Percentiles rank a stretch among this genome's conserved stretches.
phyloP scores from a whole-genome alignment of 1,284 basidiomycete species.

The Phaffia rhodozyma region DNA sequence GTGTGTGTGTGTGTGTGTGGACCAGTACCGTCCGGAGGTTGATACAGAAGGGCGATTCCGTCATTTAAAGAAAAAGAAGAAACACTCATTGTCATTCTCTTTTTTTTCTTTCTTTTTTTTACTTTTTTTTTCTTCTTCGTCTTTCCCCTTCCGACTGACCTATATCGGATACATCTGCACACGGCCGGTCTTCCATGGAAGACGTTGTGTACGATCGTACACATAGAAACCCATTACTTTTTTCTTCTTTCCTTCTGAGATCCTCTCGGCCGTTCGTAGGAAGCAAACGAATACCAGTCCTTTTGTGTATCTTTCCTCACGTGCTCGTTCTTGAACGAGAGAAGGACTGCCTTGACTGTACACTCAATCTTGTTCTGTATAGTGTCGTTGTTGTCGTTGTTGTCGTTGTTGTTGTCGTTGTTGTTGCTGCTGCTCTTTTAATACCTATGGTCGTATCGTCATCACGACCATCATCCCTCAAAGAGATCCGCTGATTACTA shows the following conservation, averaged over 20 bases:
- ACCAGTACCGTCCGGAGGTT: background rate
- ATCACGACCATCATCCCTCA: no score
- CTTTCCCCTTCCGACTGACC: background rate
- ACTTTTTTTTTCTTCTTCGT: background rate
- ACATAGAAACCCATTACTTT: no score
- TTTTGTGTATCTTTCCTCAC: background rate
- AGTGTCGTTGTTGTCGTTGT: no score
- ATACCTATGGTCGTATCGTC: no score
- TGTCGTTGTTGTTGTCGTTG: no score
- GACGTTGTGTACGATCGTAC: no score
- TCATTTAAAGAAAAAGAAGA: background rate
- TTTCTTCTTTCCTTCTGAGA: no score
- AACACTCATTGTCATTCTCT: background rate
- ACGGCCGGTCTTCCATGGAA: background rate
- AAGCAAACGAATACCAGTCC: background rate
- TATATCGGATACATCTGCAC: background rate
- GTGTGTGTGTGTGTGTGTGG: background rate
- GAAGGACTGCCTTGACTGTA: no score
- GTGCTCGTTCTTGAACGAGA: background rate
- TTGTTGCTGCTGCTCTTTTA: no score
- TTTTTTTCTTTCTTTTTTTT: background rate
- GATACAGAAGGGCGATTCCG: background rate
- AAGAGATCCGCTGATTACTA: no score
- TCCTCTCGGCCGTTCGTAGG: no score
- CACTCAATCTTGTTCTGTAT: no score